phyloP scores from a whole-genome alignment of 345 rosid species.

The Aquilaria sinensis region DNA sequence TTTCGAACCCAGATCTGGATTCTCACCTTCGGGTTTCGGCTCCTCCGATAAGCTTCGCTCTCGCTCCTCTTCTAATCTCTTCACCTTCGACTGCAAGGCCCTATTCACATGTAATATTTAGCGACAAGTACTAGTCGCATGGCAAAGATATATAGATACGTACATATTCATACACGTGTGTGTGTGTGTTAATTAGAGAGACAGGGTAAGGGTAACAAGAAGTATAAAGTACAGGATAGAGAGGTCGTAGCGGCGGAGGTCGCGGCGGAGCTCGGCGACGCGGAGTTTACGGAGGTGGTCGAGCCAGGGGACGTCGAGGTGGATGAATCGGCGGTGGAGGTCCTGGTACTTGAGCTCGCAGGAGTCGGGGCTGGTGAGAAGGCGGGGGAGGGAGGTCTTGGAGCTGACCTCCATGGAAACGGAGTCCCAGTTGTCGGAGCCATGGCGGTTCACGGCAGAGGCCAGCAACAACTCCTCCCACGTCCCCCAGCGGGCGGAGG shows the following conservation, averaged over 20 bases:
- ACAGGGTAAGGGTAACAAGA: neutral
- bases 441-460: slow-evolving; percentile 81
- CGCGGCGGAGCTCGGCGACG: slow-evolving; percentile 70
- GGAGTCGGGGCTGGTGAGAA: slow-evolving; percentile 34
- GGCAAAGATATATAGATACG: slow-evolving; percentile 5
- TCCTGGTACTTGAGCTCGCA: slow-evolving; percentile 58
- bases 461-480: slow-evolving; percentile 79
- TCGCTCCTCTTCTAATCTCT: slow-evolving; percentile 56
- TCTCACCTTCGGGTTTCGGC: slow-evolving; percentile 8
- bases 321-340: slow-evolving; percentile 54
- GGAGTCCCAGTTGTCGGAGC: slow-evolving; percentile 58
- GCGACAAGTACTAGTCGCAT: too few species aligned
- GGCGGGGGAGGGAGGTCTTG: slow-evolving; percentile 34
- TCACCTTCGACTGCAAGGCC: slow-evolving; percentile 63
- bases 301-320: slow-evolving; percentile 43
- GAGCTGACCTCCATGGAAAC: slow-evolving; percentile 19
- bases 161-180: too few species aligned
- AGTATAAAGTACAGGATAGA: slow-evolving; percentile 48
- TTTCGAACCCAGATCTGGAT: slow-evolving; percentile 46
- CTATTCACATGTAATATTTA: slow-evolving; percentile 15
- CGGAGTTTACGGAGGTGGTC: slow-evolving; percentile 63
- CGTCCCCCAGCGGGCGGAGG: slow-evolving; percentile 50
- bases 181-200: neutral
- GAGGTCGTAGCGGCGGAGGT: slow-evolving; percentile 59
- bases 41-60: slow-evolving; percentile 27